Conservation (phyloP, 2,329 filamentous ascomycete genomes). For the Penicillium polonicum region DNA sequence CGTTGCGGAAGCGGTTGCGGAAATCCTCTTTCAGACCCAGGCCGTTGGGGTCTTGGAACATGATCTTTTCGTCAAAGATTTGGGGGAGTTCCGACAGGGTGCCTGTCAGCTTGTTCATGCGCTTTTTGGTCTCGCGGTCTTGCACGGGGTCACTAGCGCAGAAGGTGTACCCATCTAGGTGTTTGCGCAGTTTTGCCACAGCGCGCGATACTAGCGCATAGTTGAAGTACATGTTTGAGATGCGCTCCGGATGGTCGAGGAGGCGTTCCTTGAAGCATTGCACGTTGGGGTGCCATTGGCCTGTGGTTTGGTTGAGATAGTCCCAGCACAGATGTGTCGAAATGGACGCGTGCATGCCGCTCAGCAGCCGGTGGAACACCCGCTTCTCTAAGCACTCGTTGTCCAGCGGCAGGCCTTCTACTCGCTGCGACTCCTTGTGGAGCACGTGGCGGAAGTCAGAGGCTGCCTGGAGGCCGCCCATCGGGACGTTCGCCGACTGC, state of each 20-base stretch:
- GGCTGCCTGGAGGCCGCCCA: constrained; percentile 55
- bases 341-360: constrained; percentile 97
- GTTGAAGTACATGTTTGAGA: constrained; percentile 99
- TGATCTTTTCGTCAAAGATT: constrained; percentile 91
- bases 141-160: constrained; percentile 82
- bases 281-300: constrained; percentile 87
- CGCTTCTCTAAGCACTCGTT: constrained; percentile 97
- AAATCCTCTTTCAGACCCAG: constrained; percentile 93
- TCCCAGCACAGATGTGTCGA: constrained; percentile 95
- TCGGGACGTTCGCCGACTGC: constrained; percentile 32
- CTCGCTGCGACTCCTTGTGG: constrained; percentile 44
- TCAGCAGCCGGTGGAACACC: constrained; percentile 94
- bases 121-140: constrained; percentile 74
- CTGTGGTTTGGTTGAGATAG: constrained; percentile 91
- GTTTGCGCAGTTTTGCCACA: constrained; percentile 81
- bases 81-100: constrained; percentile 65
- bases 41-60: constrained; percentile 72
- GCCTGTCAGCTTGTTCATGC: constrained; percentile 73
- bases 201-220: constrained; percentile 93
- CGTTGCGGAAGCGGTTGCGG: constrained; percentile 93
- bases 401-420: constrained; percentile 68
- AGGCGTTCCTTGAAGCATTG: constrained; percentile 86
- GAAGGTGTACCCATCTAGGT: constrained; percentile 82
- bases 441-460: constrained; percentile 62
- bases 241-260: constrained; percentile 79